Conservation (phyloP, 73 alveolate species). For the Paramecium sonneborni region DNA sequence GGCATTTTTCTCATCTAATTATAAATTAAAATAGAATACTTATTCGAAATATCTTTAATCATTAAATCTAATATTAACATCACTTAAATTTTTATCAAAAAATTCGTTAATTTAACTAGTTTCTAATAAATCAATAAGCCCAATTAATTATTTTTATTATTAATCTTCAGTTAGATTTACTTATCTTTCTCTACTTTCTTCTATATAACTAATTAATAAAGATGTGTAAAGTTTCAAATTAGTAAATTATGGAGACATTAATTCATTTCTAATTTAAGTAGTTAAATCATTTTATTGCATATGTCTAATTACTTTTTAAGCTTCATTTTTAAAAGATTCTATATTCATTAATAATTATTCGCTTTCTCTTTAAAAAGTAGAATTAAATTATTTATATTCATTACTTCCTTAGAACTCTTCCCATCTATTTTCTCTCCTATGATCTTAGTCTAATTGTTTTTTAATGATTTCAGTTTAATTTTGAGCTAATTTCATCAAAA, state of each 20-base stretch:
- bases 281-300: not conserved
- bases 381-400: not conserved
- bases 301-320: constrained; percentile 17
- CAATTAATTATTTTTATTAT: not conserved
- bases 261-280: not conserved
- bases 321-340: constrained; percentile 27
- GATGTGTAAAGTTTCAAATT: not conserved
- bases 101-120: constrained; percentile 57
- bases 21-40: not conserved
- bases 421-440: constrained; percentile 47
- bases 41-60: constrained; percentile 60
- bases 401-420: not conserved
- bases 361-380: constrained; percentile 38
- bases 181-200: constrained; percentile 51
- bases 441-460: constrained; percentile 5
- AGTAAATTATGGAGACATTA: not conserved
- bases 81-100: constrained; percentile 58
- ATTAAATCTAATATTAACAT: constrained; percentile 19
- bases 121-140: constrained; percentile 9
- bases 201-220: constrained; percentile 12
- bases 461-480: constrained; percentile 39
- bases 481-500: constrained; percentile 34
- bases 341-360: constrained; percentile 17
- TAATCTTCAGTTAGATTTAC: not conserved
- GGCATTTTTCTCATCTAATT: constrained; percentile 53